Evolutionary conservation across 257 asterid genomes (phyloP).

Genomic region (Solanum appendiculatum): DNA sequence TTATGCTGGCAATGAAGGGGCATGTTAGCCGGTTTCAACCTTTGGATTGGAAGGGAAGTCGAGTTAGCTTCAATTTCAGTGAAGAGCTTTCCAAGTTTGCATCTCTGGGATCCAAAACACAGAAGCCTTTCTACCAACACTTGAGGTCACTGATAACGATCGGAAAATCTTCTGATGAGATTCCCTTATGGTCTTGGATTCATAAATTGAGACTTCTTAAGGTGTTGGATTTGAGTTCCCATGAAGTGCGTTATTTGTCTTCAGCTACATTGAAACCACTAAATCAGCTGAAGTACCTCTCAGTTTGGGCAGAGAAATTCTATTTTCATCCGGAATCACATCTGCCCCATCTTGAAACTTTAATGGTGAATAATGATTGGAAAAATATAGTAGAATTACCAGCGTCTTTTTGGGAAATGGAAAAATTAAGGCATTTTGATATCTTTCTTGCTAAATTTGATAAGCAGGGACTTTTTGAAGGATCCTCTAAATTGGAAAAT

Average conservation of each 20-base stretch:
- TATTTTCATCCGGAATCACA: neutral
- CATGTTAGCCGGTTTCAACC: fast-evolving
- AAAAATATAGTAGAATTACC: neutral
- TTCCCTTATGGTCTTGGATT: neutral
- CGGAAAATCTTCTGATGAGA: fast-evolving
- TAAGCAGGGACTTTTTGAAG: neutral
- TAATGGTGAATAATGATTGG: neutral
- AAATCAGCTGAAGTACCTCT: neutral
- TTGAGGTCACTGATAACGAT: neutral
- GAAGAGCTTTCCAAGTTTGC: neutral
- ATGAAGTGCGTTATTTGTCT: fast-evolving
- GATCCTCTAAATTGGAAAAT: neutral
- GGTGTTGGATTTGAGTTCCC: neutral
- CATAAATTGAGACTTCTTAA: neutral
- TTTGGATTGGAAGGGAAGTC: neutral
- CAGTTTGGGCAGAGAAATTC: fast-evolving
- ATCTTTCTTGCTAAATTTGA: neutral
- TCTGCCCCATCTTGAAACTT: neutral
- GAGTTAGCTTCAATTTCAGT: neutral
- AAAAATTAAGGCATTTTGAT: neutral
- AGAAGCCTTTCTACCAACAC: neutral
- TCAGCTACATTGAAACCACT: neutral
- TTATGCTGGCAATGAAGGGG: neutral
- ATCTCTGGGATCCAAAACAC: neutral
- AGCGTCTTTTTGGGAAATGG: neutral